Base-by-base conservation (phyloP, 2,329 filamentous ascomycete species). In the Fusarium dimerum region DNA sequence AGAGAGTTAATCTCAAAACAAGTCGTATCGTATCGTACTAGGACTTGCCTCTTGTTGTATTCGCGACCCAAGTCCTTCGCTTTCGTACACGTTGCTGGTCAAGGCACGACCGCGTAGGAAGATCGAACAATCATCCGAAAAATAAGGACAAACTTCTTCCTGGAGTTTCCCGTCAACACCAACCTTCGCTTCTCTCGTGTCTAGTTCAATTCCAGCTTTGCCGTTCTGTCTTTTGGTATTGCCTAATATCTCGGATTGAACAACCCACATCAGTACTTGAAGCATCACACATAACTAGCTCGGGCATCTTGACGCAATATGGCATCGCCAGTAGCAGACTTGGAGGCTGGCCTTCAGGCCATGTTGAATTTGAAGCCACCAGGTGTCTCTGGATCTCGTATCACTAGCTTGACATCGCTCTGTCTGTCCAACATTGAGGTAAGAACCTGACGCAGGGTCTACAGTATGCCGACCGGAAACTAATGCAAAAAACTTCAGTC, bases 341-440 rank as follows among this genome's bases (percentile, higher is more conserved):
- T 99, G 76, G 93, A 96, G 76, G 82, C 86, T 68, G 88, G 89
- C 74, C 84, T 99, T 70, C 90, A 94, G 78, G 92, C 89, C 68
- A 92, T 99, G 86, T 88, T 93, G 68, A 82, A 83, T 62, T 80
- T 97, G 69, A 97, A 96, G 76, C 88, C 94, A 42, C 94, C 94
- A 48, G 94, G 94, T 70, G 92, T 97, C 53, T 96, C 92, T 57
- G 92, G 92, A 64, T 91, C 90, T 62, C 93, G 94, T 76, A 96
- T 99, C 73, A 84, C 84, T 65, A 85, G 86, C 70, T 85, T 99
- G 74, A 97, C 93, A 17, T 80, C 85, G 30, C 85, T 97, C 41
- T 97, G 93, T 77, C 88, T 92, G 56, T 85, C 85, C 68, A 95
- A 96, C 71, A 87, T 96, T 66, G 88, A 96, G 88, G 92, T 96